These are phyloP conservation scores for Exophiala xenobiotica DNA, from an alignment of 2,329 filamentous ascomycete species.

Conservation along the genomic window DNA sequence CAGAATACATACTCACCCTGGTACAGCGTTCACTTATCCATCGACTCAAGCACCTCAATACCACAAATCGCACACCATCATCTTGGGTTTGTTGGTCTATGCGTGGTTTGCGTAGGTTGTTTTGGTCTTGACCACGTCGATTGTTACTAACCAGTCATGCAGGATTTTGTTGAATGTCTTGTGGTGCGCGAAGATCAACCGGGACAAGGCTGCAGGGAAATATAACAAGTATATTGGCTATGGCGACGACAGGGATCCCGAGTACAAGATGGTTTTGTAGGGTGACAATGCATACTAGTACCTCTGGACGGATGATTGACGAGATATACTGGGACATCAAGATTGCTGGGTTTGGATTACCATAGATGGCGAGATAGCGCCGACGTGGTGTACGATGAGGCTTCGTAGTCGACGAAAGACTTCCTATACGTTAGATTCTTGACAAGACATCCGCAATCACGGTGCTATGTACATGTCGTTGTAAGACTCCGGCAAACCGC, in stretches of 20 bases:
- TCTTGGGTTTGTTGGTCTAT: slow-evolving; percentile 59
- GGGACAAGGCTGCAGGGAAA: slow-evolving; percentile 60
- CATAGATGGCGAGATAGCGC: too few relatives aligned
- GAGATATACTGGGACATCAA: too few relatives aligned
- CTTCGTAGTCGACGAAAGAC: too few relatives aligned
- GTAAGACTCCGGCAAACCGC: too few relatives aligned
- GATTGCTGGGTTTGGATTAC: too few relatives aligned
- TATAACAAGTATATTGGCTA: slow-evolving; percentile 57
- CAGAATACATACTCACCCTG: neutral
- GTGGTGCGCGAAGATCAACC: slow-evolving; percentile 64
- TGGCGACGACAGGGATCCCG: slow-evolving; percentile 64
- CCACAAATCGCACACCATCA: slow-evolving; percentile 60
- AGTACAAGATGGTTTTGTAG: slow-evolving; percentile 61
- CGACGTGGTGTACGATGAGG: too few relatives aligned
- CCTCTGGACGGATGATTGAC: too few relatives aligned
- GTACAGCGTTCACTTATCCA: slow-evolving; percentile 60
- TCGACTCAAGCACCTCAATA: slow-evolving; percentile 57
- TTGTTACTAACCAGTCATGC: slow-evolving; percentile 23
- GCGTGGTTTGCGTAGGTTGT: slow-evolving; percentile 64
- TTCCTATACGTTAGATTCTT: too few relatives aligned
- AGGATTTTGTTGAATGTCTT: slow-evolving; percentile 62
- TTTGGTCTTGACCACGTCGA: neutral
- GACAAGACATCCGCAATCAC: too few relatives aligned
- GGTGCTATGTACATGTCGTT: too few relatives aligned
- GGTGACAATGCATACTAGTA: too few relatives aligned